These are phyloP conservation scores for Mucor ambiguus DNA, from an alignment of 371 early-diverging fungal species.

Conservation along the genomic window DNA sequence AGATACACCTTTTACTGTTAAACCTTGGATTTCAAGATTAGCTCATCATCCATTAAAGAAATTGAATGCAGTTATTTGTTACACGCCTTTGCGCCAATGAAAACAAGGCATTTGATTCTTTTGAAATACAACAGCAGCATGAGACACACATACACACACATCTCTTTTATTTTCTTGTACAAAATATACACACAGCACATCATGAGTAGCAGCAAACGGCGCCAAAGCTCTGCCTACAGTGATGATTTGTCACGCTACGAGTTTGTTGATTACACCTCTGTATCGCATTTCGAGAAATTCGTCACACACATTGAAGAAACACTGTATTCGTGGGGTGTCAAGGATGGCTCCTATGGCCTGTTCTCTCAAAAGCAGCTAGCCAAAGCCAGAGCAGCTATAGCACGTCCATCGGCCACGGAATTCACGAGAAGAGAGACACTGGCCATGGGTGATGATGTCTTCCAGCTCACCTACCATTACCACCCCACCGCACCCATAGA, in stretches of 20 bases:
- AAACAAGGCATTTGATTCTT: not conserved
- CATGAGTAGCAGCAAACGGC: slow-evolving; percentile 12
- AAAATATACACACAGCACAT: not conserved
- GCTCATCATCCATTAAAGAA: not conserved
- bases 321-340: slow-evolving; percentile 57
- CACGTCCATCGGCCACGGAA: slow-evolving; percentile 18
- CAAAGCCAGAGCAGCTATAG: slow-evolving; percentile 22
- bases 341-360: slow-evolving; percentile 51
- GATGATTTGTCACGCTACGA: slow-evolving; percentile 52
- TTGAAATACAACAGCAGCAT: not conserved
- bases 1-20: no score
- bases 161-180: not conserved
- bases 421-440: slow-evolving; percentile 38
- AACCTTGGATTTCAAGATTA: not conserved
- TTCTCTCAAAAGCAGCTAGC: slow-evolving; percentile 41
- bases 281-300: slow-evolving; percentile 66
- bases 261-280: slow-evolving; percentile 76
- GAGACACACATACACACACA: not conserved
- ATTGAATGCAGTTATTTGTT: not conserved
- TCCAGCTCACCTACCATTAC: slow-evolving; percentile 47
- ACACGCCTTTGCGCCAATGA: not conserved
- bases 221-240: slow-evolving; percentile 25
- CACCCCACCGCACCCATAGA: slow-evolving; percentile 33
- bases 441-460: slow-evolving; percentile 45
- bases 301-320: slow-evolving; percentile 58